Percentiles rank a stretch among this genome's conserved stretches.
Conservation (phyloP, 805 yeast genomes). For the Candida rishiriensis region DNA sequence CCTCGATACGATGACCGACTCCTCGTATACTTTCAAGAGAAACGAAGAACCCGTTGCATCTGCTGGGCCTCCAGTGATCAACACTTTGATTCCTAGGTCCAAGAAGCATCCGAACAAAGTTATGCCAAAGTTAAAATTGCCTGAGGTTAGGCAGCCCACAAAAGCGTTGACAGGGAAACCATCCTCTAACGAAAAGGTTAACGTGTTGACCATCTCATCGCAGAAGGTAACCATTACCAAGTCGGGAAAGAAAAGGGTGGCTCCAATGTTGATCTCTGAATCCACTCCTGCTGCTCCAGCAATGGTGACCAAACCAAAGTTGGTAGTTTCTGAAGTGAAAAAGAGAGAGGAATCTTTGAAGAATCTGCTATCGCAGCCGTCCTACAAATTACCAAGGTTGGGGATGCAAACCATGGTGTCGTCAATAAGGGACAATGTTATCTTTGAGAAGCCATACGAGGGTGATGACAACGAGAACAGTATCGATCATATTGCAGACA, state of each 20-base stretch:
- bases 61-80: conserved; percentile 10
- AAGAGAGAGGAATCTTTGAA: conserved; percentile 22
- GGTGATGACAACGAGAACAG: conserved; percentile 36
- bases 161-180: conserved; percentile 7
- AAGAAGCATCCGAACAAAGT: conserved; percentile 28
- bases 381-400: conserved; percentile 51
- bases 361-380: conserved; percentile 37
- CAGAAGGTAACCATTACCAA: conserved; percentile 62
- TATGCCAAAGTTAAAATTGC: conserved; percentile 8
- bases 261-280: conserved; percentile 60
- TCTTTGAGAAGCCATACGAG: conserved; percentile 24
- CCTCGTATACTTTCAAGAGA: not conserved
- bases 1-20: conserved; percentile 1
- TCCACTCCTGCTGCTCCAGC: conserved; percentile 6
- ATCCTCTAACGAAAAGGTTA: conserved; percentile 2
- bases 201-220: conserved; percentile 17
- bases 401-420: conserved; percentile 64
- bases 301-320: conserved; percentile 1
- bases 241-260: conserved; percentile 71
- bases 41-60: too few relatives aligned
- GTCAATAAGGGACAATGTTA: conserved; percentile 43
- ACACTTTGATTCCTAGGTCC: conserved; percentile 27
- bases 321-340: conserved; percentile 9
- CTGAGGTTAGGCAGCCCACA: conserved; percentile 3
- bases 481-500: conserved; percentile 40